A percentile compares a stretch with the other conserved stretches of the same genome.
Evolutionary conservation across 192 early-diverging fungal species (phyloP).

Genomic region (Tieghemiomyces parasiticus): DNA sequence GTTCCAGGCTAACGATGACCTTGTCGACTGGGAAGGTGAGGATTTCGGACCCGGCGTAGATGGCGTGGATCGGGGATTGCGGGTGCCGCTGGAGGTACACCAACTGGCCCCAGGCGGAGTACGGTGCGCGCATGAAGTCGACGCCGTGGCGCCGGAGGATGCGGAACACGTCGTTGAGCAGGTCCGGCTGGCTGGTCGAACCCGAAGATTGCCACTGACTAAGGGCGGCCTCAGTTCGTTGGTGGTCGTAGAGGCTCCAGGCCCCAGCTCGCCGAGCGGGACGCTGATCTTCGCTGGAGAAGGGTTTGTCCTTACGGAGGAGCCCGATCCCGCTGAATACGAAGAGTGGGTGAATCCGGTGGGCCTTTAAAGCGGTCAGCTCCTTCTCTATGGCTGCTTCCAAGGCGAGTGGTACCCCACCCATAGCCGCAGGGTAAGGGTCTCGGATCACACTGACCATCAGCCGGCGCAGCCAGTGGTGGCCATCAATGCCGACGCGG

Average conservation of each 20-base stretch:
- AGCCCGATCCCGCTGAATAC: constrained; percentile 60
- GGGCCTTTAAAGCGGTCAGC: constrained; percentile 42
- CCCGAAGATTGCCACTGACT: constrained; percentile 34
- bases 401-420: constrained; percentile 43
- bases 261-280: constrained; percentile 39
- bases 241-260: constrained; percentile 52
- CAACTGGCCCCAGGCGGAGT: constrained; percentile 65
- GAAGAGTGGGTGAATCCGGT: constrained; percentile 58
- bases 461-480: constrained; percentile 61
- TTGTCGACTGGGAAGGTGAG: constrained; percentile 64
- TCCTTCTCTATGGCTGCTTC: constrained; percentile 46
- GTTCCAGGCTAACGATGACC: constrained; percentile 49
- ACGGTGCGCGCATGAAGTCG: constrained; percentile 67
- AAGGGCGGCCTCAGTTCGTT: constrained; percentile 38
- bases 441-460: constrained; percentile 33
- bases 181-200: constrained; percentile 40
- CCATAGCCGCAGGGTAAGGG: constrained; percentile 41
- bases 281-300: constrained; percentile 44
- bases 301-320: constrained; percentile 52
- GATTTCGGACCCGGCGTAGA: constrained; percentile 54
- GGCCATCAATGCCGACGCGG: constrained; percentile 65
- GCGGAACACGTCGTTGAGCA: constrained; percentile 47
- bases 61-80: constrained; percentile 48
- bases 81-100: constrained; percentile 55
- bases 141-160: constrained; percentile 47